These are phyloP conservation scores for Neofusicoccum sp. DNA, from an alignment of 2,329 filamentous ascomycete genomes.

Conservation along the genomic window DNA sequence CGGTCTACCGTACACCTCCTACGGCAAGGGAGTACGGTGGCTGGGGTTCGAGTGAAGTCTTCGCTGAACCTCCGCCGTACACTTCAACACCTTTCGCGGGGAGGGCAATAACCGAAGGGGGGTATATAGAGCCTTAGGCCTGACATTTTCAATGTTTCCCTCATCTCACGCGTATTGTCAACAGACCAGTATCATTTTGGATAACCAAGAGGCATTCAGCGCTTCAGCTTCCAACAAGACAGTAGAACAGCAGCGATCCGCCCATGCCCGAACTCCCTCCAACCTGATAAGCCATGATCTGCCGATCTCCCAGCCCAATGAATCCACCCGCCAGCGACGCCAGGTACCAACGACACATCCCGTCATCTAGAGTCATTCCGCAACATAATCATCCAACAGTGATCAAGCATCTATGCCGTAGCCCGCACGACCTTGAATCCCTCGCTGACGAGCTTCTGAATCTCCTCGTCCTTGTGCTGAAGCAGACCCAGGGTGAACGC, in stretches of 20 bases:
- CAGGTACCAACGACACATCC: not conserved
- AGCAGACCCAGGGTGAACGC: conserved; percentile 85
- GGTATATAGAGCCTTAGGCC: too few species aligned
- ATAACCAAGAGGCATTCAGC: not conserved
- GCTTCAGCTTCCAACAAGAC: not conserved
- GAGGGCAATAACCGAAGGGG: too few species aligned
- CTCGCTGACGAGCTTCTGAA: conserved; percentile 70
- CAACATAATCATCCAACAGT: not conserved
- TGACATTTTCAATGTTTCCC: too few species aligned
- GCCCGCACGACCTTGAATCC: conserved; percentile 61
- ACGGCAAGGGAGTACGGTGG: too few species aligned
- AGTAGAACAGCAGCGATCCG: not conserved
- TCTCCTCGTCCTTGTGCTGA: conserved; percentile 91
- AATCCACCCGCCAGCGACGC: not conserved
- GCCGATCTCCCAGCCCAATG: not conserved
- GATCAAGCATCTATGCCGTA: not conserved
- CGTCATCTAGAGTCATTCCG: not conserved
- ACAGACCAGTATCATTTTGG: too few species aligned
- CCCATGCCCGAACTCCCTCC: not conserved
- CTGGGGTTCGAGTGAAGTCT: too few species aligned
- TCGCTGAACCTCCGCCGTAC: too few species aligned
- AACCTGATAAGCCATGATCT: not conserved
- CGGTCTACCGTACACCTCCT: too few species aligned
- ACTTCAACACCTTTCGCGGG: too few species aligned
- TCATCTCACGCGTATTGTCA: too few species aligned